Conservation (phyloP, 2,329 filamentous ascomycete genomes). For the Fusarium aywerte region DNA sequence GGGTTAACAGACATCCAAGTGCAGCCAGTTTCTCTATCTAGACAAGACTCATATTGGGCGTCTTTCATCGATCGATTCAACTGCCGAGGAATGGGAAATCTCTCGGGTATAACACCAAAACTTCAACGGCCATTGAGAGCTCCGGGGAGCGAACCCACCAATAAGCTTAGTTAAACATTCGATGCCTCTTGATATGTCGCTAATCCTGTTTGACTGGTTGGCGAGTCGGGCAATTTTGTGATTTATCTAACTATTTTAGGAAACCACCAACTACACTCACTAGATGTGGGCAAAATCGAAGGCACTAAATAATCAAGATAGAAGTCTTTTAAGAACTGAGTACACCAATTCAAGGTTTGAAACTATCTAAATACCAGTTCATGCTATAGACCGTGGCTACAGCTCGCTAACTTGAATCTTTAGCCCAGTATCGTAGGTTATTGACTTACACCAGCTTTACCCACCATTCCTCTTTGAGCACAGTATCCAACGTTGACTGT, state of each 20-base stretch:
- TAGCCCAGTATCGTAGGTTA: no score
- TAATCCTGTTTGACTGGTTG: not conserved
- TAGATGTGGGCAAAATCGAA: no score
- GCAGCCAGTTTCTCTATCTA: not conserved
- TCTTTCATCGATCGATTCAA: not conserved
- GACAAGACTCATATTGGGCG: not conserved
- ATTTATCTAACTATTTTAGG: not conserved
- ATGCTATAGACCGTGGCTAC: no score
- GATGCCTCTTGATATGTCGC: not conserved
- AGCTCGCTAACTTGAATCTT: no score
- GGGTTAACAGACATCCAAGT: not conserved
- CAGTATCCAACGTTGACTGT: not conserved
- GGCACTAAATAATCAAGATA: no score
- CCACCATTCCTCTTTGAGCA: not conserved
- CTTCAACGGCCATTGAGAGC: not conserved
- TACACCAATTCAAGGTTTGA: no score
- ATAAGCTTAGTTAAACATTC: not conserved
- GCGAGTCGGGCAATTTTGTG: constrained; percentile 5
- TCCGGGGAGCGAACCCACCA: not conserved
- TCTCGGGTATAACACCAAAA: not conserved
- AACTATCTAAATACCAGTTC: no score
- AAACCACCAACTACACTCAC: not conserved
- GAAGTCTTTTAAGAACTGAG: not conserved
- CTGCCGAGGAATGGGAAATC: not conserved
- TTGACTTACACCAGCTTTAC: no score